These are phyloP conservation scores for Fusarium domesticum DNA, from an alignment of 2,329 filamentous ascomycete species.

Conservation along the genomic window DNA sequence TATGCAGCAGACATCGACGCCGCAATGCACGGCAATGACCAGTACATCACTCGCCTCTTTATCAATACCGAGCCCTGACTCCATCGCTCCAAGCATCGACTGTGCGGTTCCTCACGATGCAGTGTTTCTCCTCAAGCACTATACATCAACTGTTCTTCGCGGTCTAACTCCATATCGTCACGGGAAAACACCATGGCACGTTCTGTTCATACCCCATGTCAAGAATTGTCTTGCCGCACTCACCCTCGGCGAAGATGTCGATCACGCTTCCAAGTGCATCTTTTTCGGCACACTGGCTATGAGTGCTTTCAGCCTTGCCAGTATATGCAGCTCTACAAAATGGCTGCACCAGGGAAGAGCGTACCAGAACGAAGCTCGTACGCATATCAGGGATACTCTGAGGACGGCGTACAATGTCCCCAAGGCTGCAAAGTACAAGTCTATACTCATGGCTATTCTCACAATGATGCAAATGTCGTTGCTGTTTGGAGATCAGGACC, in stretches of 20 bases:
- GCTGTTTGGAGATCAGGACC: constrained; percentile 7
- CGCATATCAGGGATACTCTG: constrained; percentile 6
- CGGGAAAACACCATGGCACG: constrained; percentile 20
- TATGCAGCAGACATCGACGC: too few species aligned
- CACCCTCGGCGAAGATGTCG: constrained; percentile 10
- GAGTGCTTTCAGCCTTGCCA: constrained; percentile 13
- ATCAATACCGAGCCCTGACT: background rate
- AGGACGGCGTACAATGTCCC: constrained; percentile 13
- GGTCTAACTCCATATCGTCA: constrained; percentile 16
- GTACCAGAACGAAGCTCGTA: constrained; percentile 9
- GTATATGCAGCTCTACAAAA: constrained; percentile 6
- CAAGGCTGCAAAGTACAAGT: constrained; percentile 19
- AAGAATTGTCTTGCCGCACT: constrained; percentile 15
- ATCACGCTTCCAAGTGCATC: constrained; percentile 15
- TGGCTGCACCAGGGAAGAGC: constrained; percentile 11
- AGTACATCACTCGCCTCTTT: background rate
- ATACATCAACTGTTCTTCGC: constrained; percentile 9
- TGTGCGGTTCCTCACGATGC: constrained; percentile 8
- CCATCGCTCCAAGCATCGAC: background rate
- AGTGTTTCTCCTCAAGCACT: constrained; percentile 14
- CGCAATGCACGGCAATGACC: background rate
- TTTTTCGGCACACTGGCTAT: constrained; percentile 17
- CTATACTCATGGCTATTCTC: constrained; percentile 16
- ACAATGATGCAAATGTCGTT: constrained; percentile 16
- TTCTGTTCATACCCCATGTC: constrained; percentile 10